These are phyloP conservation scores for Pisolithus microcarpus DNA, from an alignment of 768 basidiomycete species.

Conservation along the genomic window DNA sequence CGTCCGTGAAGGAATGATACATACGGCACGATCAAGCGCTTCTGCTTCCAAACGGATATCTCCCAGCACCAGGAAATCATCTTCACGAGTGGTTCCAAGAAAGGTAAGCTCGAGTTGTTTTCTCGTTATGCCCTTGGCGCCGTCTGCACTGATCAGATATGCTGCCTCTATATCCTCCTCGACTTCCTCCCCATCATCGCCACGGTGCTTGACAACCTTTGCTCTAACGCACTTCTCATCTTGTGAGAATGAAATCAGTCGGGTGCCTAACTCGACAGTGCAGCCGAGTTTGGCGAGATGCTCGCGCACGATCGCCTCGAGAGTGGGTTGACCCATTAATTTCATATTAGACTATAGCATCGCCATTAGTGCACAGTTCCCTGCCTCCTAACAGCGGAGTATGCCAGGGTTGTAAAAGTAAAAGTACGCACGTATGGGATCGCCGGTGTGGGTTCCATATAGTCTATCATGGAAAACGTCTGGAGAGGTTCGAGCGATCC, in stretches of 20 bases:
- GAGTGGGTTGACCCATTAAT: conserved; percentile 17
- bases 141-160: conserved; percentile 38
- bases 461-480: not conserved
- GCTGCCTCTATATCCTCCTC: conserved; percentile 22
- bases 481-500: conserved; percentile 13
- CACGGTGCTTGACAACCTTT: conserved; percentile 21
- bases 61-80: conserved; percentile 23
- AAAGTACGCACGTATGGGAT: conserved; percentile 21
- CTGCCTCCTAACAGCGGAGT: no score
- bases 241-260: conserved; percentile 39
- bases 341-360: conserved; percentile 5
- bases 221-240: conserved; percentile 30
- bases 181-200: conserved; percentile 13
- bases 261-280: conserved; percentile 37
- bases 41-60: conserved; percentile 30
- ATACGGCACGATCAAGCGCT: conserved; percentile 23
- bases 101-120: conserved; percentile 37
- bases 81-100: conserved; percentile 31
- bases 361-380: not conserved
- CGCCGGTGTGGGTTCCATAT: conserved; percentile 17
- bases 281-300: conserved; percentile 19
- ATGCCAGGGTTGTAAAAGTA: not conserved
- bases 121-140: conserved; percentile 31
- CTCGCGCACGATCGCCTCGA: conserved; percentile 23
- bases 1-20: not conserved